Conservation (phyloP, 495 filamentous ascomycete genomes). For the Hypoxylon intermedium region DNA sequence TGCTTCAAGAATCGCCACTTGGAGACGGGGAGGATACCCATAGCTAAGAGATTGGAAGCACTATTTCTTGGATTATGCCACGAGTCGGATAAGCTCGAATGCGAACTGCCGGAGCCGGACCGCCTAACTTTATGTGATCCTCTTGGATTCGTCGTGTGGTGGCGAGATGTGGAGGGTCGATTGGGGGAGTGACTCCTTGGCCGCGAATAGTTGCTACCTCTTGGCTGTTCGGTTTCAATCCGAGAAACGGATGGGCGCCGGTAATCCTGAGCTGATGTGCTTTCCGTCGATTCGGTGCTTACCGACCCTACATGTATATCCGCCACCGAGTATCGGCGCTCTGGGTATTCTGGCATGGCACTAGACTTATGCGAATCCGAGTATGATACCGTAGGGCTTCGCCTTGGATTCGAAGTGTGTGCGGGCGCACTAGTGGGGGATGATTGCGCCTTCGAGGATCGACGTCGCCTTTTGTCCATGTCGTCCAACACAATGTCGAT, state of each 20-base stretch:
- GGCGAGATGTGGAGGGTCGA: conserved; percentile 74
- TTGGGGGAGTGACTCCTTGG: conserved; percentile 81
- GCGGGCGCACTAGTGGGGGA: conserved; percentile 76
- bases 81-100: conserved; percentile 79
- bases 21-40: conserved; percentile 72
- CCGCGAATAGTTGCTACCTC: conserved; percentile 52
- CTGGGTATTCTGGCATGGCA: conserved; percentile 71
- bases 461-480: conserved; percentile 85
- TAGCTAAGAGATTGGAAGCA: conserved; percentile 71
- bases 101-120: conserved; percentile 89
- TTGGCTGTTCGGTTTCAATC: conserved; percentile 49
- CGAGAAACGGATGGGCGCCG: conserved; percentile 50
- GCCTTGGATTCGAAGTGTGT: conserved; percentile 63
- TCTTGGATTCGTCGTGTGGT: conserved; percentile 66
- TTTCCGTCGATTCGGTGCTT: conserved; percentile 51
- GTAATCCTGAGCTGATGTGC: conserved; percentile 39
- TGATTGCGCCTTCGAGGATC: conserved; percentile 82
- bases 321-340: conserved; percentile 54
- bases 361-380: conserved; percentile 63
- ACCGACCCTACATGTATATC: conserved; percentile 56
- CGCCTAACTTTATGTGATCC: conserved; percentile 75
- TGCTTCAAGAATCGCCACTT: conserved; percentile 97
- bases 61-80: conserved; percentile 69
- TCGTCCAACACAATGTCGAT: conserved; percentile 95
- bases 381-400: conserved; percentile 62